phyloP scores from a whole-genome alignment of 2,329 filamentous ascomycete species.

The Colletotrichum plurivorum region DNA sequence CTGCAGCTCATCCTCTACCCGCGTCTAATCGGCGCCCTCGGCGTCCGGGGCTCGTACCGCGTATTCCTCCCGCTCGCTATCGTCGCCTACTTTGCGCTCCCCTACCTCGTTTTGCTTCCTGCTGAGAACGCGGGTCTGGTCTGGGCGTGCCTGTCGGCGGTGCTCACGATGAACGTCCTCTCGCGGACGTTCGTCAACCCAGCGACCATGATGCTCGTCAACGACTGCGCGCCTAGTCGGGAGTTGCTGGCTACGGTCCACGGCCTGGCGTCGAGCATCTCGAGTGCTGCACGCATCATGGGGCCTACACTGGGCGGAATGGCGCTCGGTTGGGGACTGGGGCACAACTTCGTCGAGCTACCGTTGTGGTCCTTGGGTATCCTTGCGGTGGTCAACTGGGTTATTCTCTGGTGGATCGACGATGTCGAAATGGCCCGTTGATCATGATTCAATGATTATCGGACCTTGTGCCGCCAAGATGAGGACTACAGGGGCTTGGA shows the following conservation, averaged over 20 bases:
- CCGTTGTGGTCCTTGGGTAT: conserved; percentile 42
- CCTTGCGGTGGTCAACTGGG: conserved; percentile 28
- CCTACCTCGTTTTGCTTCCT: conserved; percentile 43
- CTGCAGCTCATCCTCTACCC: conserved; percentile 45
- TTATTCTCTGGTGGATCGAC: conserved; percentile 27
- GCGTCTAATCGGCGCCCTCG: conserved; percentile 37
- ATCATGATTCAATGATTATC: neutral
- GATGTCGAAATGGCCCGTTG: conserved; percentile 28
- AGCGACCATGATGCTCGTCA: conserved; percentile 46
- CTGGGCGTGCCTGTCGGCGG: conserved; percentile 40
- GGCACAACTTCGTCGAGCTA: conserved; percentile 43
- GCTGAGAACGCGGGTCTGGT: conserved; percentile 29
- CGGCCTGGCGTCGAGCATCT: conserved; percentile 45
- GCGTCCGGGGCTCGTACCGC: conserved; percentile 41
- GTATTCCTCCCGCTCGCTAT: conserved; percentile 44
- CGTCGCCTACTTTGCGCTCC: conserved; percentile 42
- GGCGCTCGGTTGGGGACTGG: conserved; percentile 45
- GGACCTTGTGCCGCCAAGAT: neutral
- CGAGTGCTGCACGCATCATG: conserved; percentile 44
- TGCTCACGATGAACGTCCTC: conserved; percentile 43
- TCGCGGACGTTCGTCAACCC: conserved; percentile 44
- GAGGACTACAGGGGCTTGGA: no score
- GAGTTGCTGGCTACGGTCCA: conserved; percentile 44
- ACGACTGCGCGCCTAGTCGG: conserved; percentile 44
- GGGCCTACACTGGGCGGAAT: conserved; percentile 43